Base-by-base conservation (phyloP, 1,139 yeast genomes). In the Zygosaccharomyces pseudobailii region DNA sequence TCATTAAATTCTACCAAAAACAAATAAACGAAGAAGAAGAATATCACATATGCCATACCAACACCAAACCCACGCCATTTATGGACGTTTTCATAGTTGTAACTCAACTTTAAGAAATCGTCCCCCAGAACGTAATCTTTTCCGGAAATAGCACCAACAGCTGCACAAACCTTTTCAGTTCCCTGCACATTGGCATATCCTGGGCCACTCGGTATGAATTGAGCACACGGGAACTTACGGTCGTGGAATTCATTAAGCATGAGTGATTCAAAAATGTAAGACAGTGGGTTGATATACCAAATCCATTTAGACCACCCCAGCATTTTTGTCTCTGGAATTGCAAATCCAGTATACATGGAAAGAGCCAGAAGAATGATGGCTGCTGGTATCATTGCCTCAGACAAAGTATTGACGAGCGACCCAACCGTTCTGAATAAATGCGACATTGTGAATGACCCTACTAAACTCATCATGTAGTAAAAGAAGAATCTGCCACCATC, bases 61-160 rank as follows among this genome's bases (percentile, higher is more conserved):
- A 86, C 82, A 57, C 90, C 94, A 54, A 79, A 74, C 61, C 84
- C 80, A 66, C 92, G 77, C 92, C 92, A 85, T 55, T 76, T 73
- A 62, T 85, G 84, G 5, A 67, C 48, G 56, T 73, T 68, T 33
- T 61, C 54, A 65, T 82, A 84, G 17, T 62, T 55, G 62, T 67
- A 73, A 1, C 71, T 55, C 19, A 60, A 45, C 2, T 50, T 55
- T 34, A 73, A 46, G 51, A 68, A 73, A 4, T 51, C 53, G 43
- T 70, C 75, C 47, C 78, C 78, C 28, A 56, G 54, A 45, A 74
- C 76, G 45, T 52, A 56, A 7, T 58, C 52, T 8, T 59, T 48
- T 22, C 74, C 73, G 1, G 63, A 49, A 3, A 55, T 56, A 7
- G 76, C 62, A 43, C 76, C 76, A n/a, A 63, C 63, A 43, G 70